These are phyloP conservation scores for Kondoa malvinella DNA, from an alignment of 768 basidiomycete species.

Conservation along the genomic window DNA sequence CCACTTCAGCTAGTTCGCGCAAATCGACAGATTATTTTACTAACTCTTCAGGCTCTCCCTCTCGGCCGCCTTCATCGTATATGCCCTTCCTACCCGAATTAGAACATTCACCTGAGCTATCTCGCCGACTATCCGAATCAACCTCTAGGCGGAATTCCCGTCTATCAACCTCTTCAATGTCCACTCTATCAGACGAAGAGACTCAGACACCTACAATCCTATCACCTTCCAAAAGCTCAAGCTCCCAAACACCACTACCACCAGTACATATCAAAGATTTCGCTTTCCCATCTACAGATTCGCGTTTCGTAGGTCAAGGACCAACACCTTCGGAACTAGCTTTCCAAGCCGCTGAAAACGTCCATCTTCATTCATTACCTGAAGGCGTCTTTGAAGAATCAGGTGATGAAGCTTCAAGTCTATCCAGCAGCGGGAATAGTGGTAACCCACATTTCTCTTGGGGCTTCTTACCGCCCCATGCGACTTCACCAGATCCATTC, in stretches of 20 bases:
- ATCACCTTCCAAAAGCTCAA: not conserved
- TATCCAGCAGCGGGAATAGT: not conserved
- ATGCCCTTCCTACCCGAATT: conserved; percentile 6
- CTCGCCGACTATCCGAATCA: not conserved
- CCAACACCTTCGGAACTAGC: not conserved
- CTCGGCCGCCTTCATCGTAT: conserved; percentile 15
- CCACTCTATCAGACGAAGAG: not conserved
- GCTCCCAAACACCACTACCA: not conserved
- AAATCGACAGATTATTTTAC: not conserved
- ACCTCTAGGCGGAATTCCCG: not conserved
- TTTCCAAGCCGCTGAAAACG: not conserved
- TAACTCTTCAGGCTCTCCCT: not conserved
- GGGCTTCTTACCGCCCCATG: not conserved
- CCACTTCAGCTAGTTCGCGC: not conserved
- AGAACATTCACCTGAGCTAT: not conserved
- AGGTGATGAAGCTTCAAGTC: not conserved
- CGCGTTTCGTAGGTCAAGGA: conserved; percentile 1
- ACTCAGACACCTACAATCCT: not conserved
- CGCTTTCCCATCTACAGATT: not conserved
- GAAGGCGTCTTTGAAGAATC: conserved; percentile 6
- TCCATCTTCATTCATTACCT: not conserved
- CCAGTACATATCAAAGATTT: conserved; percentile 1
- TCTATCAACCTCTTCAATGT: not conserved
- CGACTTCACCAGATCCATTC: not conserved
- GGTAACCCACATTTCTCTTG: not conserved